A percentile compares a stretch with the other conserved stretches of the same genome.
phyloP scores from a whole-genome alignment of 192 early-diverging fungal species.

The Backusella liffmaniae region DNA sequence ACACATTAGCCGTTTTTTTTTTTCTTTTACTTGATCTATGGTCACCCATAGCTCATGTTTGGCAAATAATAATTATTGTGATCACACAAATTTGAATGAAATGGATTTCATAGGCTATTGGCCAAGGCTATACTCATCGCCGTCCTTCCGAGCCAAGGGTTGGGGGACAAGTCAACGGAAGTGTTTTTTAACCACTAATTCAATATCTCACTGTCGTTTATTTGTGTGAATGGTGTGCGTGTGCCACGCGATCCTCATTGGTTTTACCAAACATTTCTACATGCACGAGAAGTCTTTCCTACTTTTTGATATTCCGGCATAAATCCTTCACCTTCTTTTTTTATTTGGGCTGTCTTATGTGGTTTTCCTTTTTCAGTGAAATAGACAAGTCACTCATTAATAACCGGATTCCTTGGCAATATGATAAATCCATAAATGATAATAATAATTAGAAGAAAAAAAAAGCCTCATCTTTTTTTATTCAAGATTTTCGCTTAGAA shows the following conservation, averaged over 20 bases:
- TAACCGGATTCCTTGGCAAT: not conserved
- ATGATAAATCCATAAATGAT: not conserved
- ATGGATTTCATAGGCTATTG: not conserved
- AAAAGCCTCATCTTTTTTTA: not conserved
- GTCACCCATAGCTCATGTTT: not conserved
- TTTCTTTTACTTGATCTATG: not conserved
- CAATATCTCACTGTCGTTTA: not conserved
- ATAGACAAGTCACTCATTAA: not conserved
- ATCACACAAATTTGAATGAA: not conserved
- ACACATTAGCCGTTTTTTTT: not conserved
- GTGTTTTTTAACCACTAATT: not conserved
- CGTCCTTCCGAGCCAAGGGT: not conserved
- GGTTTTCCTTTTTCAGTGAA: conserved; percentile 4
- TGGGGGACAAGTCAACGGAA: not conserved
- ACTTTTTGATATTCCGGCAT: conserved; percentile 4
- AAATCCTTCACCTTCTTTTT: not conserved
- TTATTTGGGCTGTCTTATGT: not conserved
- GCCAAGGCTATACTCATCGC: conserved; percentile 1
- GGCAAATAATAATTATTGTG: conserved; percentile 1
- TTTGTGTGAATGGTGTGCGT: not conserved
- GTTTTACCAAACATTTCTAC: not conserved
- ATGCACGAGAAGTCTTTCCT: not conserved
- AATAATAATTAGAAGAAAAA: too few relatives aligned
- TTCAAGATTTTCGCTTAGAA: not conserved
- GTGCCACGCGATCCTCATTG: conserved; percentile 2